Evolutionary conservation across 176 grass and related monocot species (phyloP), one percentile per base, ranked within the genome.

Genomic region (Rhynchospora breviuscula): DNA sequence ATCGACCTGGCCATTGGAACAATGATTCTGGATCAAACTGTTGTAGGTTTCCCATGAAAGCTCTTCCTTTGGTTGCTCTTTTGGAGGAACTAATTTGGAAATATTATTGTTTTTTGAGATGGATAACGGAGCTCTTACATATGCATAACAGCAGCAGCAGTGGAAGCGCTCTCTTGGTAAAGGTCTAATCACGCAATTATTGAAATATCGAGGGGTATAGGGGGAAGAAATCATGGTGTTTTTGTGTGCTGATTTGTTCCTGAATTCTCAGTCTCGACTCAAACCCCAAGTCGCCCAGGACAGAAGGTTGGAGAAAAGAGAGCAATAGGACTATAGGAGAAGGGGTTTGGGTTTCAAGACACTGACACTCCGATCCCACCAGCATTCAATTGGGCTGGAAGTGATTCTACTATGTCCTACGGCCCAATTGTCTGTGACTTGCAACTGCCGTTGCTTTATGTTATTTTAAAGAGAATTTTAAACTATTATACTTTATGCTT

Each of bases 21-120:
- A 90, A 65, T 83, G 67, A 8, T 58, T 8, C 67, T 91, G 89
- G 86, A 98, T 94, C 44, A 54, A 67, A 25, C 67, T 67, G 79
- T 95, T 82, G 86, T 86, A 93, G 7, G 87, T 86, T 64, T 95
- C 84, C 87, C 95, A 89, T 10, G 95, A 85, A 40, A 90, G 88
- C 86, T 98, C 95, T 72, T 89, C 80, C 43, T 82, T 82, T 9
- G n/a, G 7, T 45, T 82, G 44, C 21, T 82, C 19, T 65, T 53
- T 63, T 8, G 3, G 8, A 82, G 40, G 19, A 23, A 29, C 31
- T 51, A 3, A 65, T 25, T 63, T 49, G 63, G 78, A 62, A 58
- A 43, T 12, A 79, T 35, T 54, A 40, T 35, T 54, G 18, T 35
- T 33, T 40, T 43, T 47, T 44, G 78, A 60, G 53, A 67, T 19